Percentiles rank a stretch among this genome's conserved stretches.
These are phyloP conservation scores for Eucommia ulmoides DNA, from an alignment of 257 asterid genomes.

Conservation along the genomic window DNA sequence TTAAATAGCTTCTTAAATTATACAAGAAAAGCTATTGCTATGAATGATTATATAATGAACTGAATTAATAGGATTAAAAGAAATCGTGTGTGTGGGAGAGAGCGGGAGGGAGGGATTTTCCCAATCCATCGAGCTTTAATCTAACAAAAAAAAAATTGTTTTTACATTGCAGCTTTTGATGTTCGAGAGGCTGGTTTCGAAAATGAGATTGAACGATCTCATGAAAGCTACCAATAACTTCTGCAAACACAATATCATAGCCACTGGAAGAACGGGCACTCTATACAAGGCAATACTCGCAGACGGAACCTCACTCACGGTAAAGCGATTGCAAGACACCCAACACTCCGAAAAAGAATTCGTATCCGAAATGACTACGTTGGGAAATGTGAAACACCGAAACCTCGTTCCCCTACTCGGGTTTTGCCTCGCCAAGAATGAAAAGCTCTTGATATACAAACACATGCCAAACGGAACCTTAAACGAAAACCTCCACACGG, in stretches of 20 bases:
- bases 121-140: too few relatives aligned
- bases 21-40: too few relatives aligned
- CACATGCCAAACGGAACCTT: slow-evolving; percentile 54
- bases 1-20: too few relatives aligned
- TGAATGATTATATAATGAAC: too few relatives aligned
- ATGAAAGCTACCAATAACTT: slow-evolving; percentile 63
- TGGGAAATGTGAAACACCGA: slow-evolving; percentile 47
- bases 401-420: slow-evolving; percentile 65
- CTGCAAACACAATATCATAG: slow-evolving; percentile 50
- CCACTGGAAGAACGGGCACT: slow-evolving; percentile 58
- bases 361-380: slow-evolving; percentile 37
- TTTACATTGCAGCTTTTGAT: slow-evolving; percentile 42
- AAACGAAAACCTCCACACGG: slow-evolving; percentile 37
- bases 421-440: slow-evolving; percentile 44
- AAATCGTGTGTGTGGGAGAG: too few relatives aligned
- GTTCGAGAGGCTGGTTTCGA: slow-evolving; percentile 54
- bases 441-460: slow-evolving; percentile 47
- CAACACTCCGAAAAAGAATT: slow-evolving; percentile 63
- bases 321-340: slow-evolving; percentile 53
- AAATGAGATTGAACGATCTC: slow-evolving; percentile 56
- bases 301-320: slow-evolving; percentile 52
- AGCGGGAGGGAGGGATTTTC: too few relatives aligned
- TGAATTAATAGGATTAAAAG: too few relatives aligned
- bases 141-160: slow-evolving; percentile 4
- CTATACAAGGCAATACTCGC: slow-evolving; percentile 49